Evolutionary conservation across 2,329 filamentous ascomycete genomes (phyloP), one percentile per base, ranked within the genome.

Genomic region (Fusarium sambucinum): DNA sequence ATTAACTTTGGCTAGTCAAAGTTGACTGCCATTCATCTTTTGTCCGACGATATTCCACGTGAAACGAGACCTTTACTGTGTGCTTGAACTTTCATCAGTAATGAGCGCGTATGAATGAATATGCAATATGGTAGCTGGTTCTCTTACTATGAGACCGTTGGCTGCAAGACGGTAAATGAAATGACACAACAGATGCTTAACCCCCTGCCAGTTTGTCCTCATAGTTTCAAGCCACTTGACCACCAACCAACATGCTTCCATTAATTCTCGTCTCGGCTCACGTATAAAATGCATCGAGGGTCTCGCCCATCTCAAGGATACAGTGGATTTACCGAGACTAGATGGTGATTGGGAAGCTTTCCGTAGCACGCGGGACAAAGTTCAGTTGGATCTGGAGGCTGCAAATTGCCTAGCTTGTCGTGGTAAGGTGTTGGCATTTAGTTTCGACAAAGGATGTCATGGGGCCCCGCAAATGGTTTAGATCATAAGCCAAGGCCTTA

Each of bases 381-480:
- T 37, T 51, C 40, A 17, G 30, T 27, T 33, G 11, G 19, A 29
- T 16, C 23, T 41, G 44, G 44, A 17, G 40, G n/a, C 29, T 23
- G n/a, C 14, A 11, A 30, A 21, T 44, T 50, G 4, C 27, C 58
- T 19, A 51, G 37, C 46, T 33, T 16, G 9, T 33, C 17, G 17
- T 2, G 17, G 46, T 8, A 27, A 27, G 23, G 19, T 37, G 12
- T 16, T 25, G 21, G 9, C 2, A 19, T 19, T 35, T 59, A 33
- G 53, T 12, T 27, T 55, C 6, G 2, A 16, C 11, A 29, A 23
- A 11, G 41, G 35, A 12, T 21, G 27, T 29, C 21, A 53, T 11
- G 27, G 23, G n/a, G 38, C 66, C 66, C 66, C 66, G 66, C 66
- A 69, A 69, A 66, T 41, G 51, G 61, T 69, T 66, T 69, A 69